A percentile compares a stretch with the other conserved stretches of the same genome.
These are phyloP conservation scores for Pythium monospermum DNA, from an alignment of 352 stramenopile species.

Conservation along the genomic window DNA sequence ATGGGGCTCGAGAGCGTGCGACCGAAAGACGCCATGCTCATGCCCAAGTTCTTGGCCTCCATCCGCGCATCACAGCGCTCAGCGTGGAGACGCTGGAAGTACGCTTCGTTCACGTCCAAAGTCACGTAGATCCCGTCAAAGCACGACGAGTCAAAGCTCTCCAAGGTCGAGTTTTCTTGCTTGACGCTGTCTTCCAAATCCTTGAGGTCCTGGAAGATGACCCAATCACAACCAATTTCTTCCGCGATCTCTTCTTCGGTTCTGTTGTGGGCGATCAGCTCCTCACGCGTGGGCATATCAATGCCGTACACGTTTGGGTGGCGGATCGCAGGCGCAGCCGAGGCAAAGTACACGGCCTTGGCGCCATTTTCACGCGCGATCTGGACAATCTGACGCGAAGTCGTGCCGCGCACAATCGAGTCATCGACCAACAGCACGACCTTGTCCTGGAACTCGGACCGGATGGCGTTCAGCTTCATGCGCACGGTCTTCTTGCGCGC, in stretches of 20 bases:
- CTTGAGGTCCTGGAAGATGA: conserved; percentile 91
- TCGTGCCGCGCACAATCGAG: conserved; percentile 98
- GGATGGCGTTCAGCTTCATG: conserved; percentile 98
- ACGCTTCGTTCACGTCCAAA: conserved; percentile 83
- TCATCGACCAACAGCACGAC: conserved; percentile 99
- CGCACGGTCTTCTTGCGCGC: conserved; percentile 95
- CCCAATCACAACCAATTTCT: conserved; percentile 94
- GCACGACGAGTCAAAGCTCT: conserved; percentile 94
- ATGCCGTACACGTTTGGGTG: conserved; percentile 99
- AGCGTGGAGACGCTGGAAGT: conserved; percentile 77
- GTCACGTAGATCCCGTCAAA: conserved; percentile 98
- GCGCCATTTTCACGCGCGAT: conserved; percentile 98
- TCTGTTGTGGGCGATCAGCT: conserved; percentile 96
- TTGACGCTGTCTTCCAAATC: conserved; percentile 90
- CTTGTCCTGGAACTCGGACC: conserved; percentile 88
- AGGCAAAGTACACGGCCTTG: conserved; percentile 95
- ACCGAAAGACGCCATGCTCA: conserved; percentile 69
- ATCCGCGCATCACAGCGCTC: conserved; percentile 80
- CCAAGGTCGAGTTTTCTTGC: conserved; percentile 62
- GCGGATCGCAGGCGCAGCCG: conserved; percentile 95
- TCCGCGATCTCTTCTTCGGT: conserved; percentile 93
- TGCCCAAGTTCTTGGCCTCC: conserved; percentile 81
- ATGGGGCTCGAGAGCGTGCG: conserved; percentile 72
- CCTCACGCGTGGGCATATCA: conserved; percentile 97
- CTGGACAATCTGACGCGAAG: conserved; percentile 97